phyloP scores from a whole-genome alignment of 768 basidiomycete species.

The Gloeostereum incarnatum region DNA sequence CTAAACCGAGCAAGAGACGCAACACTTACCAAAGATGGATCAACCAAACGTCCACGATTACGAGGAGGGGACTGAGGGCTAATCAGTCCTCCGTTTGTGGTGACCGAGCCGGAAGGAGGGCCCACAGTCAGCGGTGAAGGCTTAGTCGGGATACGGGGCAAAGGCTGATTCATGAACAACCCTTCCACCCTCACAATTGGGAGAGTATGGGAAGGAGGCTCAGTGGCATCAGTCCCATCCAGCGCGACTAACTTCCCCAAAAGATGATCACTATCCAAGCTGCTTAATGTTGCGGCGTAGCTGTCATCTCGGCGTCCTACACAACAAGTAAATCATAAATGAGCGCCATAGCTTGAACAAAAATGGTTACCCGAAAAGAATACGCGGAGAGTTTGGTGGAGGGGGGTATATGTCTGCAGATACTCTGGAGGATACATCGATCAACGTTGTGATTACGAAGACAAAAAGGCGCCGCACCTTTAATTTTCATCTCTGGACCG shows the following conservation, averaged over 20 bases:
- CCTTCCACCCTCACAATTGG: constrained; percentile 46
- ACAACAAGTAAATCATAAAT: constrained; percentile 4
- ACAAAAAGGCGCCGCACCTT: constrained; percentile 32
- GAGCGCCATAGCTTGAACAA: not conserved
- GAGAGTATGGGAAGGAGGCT: constrained; percentile 37
- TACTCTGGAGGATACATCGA: constrained; percentile 36
- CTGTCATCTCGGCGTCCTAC: constrained; percentile 48
- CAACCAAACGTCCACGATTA: constrained; percentile 35
- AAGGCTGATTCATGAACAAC: constrained; percentile 33
- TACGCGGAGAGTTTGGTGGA: constrained; percentile 66
- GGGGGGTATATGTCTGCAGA: constrained; percentile 57
- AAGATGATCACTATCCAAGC: constrained; percentile 52
- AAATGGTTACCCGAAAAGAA: constrained; percentile 56
- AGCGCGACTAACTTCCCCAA: constrained; percentile 60
- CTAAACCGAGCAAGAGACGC: not conserved
- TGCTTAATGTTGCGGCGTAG: constrained; percentile 47
- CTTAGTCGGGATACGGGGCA: constrained; percentile 24
- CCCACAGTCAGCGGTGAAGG: constrained; percentile 39
- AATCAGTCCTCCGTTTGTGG: constrained; percentile 51
- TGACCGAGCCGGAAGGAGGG: constrained; percentile 28
- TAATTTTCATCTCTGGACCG: constrained; percentile 56
- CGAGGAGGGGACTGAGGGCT: constrained; percentile 54
- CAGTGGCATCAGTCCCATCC: constrained; percentile 32
- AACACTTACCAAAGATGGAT: constrained; percentile 50
- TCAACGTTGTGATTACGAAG: not conserved